Evolutionary conservation across 2,329 filamentous ascomycete species (phyloP).

Genomic region (Thermothelomyces thermophilus): DNA sequence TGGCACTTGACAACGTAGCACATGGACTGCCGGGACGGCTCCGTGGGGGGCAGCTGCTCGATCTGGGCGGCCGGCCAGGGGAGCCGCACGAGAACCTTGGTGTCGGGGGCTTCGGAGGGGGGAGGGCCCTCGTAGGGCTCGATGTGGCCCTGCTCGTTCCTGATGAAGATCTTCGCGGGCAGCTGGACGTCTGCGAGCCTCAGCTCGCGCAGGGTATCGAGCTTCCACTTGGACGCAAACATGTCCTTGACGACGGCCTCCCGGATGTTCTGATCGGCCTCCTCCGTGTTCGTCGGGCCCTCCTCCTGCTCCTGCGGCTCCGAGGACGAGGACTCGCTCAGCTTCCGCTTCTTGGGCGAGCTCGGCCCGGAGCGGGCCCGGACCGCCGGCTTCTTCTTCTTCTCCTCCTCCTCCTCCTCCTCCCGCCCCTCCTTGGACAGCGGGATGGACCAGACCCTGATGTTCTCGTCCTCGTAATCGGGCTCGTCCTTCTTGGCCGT

Average conservation of each 20-base stretch:
- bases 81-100: slow-evolving; percentile 64
- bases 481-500: slow-evolving; percentile 51
- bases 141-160: slow-evolving; percentile 58
- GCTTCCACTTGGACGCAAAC: slow-evolving; percentile 70
- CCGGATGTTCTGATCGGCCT: slow-evolving; percentile 44
- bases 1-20: slow-evolving; percentile 82
- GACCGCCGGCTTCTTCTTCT: background rate
- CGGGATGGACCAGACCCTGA: slow-evolving; percentile 80
- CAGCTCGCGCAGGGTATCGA: slow-evolving; percentile 62
- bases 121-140: slow-evolving; percentile 63
- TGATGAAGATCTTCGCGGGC: slow-evolving; percentile 64
- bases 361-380: slow-evolving; percentile 14
- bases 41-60: slow-evolving; percentile 59
- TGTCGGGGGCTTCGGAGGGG: slow-evolving; percentile 48
- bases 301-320: slow-evolving; percentile 17
- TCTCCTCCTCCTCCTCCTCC: no score
- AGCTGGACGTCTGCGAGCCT: slow-evolving; percentile 59
- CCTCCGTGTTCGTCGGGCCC: slow-evolving; percentile 27
- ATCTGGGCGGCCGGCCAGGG: slow-evolving; percentile 72
- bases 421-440: slow-evolving; percentile 17
- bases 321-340: slow-evolving; percentile 11
- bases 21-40: slow-evolving; percentile 60
- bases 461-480: slow-evolving; percentile 67
- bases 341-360: slow-evolving; percentile 29
- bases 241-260: slow-evolving; percentile 63